Conservation (phyloP, 441 rosid species). For the Rhodomyrtus psidioides region DNA sequence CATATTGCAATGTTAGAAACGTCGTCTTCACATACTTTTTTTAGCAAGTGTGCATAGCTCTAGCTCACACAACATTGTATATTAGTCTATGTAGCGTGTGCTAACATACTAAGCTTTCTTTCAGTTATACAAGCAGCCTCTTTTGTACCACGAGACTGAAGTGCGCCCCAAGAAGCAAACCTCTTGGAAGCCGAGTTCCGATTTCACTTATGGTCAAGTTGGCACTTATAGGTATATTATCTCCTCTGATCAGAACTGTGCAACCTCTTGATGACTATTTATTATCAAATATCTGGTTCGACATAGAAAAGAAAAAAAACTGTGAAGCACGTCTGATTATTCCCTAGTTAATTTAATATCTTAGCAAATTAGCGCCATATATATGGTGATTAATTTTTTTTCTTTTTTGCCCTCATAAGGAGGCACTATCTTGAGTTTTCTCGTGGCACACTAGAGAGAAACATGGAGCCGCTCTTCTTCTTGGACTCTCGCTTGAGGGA, state of each 20-base stretch:
- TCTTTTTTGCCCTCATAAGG: background rate
- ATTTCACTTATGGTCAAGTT: background rate
- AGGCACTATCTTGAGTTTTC: background rate
- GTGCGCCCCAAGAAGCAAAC: background rate
- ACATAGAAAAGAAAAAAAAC: background rate
- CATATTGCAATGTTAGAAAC: background rate
- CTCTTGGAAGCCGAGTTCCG: background rate
- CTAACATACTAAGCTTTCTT: background rate
- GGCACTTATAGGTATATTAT: background rate
- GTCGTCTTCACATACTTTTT: background rate
- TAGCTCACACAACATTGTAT: too few species aligned
- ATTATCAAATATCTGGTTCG: background rate
- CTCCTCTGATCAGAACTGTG: background rate
- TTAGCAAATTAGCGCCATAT: background rate
- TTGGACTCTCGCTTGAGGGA: background rate
- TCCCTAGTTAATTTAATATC: background rate
- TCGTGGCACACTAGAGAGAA: background rate
- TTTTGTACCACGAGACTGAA: background rate
- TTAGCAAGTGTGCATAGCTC: background rate
- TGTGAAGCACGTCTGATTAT: too few species aligned
- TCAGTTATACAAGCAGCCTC: background rate
- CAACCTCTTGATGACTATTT: background rate
- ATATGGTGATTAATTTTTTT: background rate
- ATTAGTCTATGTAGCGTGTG: background rate
- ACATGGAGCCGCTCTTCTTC: background rate